Evolutionary conservation across 306 rosid species (phyloP).

Genomic region (Vachellia pachyceras): DNA sequence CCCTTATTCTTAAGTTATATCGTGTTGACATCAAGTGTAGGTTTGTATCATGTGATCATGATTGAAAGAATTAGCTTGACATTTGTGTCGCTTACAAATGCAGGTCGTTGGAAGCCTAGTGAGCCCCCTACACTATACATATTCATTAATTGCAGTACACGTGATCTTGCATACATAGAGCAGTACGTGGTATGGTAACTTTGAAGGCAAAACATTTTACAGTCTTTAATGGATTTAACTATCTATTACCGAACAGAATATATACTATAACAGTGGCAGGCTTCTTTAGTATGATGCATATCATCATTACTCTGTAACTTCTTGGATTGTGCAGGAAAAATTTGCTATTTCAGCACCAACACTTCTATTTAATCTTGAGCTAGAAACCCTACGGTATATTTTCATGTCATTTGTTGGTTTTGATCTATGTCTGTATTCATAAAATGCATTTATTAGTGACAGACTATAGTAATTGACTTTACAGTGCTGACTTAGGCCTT

Average conservation of each 20-base stretch:
- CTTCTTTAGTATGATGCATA: constrained; percentile 35
- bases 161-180: constrained; percentile 89
- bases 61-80: constrained; percentile 2
- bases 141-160: constrained; percentile 88
- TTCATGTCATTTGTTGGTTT: constrained; percentile 25
- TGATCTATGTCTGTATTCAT: constrained; percentile 30
- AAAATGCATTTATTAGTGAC: constrained; percentile 34
- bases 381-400: constrained; percentile 85
- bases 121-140: constrained; percentile 87
- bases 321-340: constrained; percentile 71
- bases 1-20: constrained; percentile 32
- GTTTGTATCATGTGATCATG: constrained; percentile 19
- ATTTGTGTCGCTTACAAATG: constrained; percentile 45
- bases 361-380: constrained; percentile 90
- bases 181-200: constrained; percentile 89
- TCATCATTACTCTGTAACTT: constrained; percentile 40
- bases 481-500: constrained; percentile 98
- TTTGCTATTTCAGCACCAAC: constrained; percentile 81
- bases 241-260: constrained; percentile 4
- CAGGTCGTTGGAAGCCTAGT: constrained; percentile 88
- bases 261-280: constrained; percentile 20
- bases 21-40: constrained; percentile 27
- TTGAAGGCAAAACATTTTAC: constrained; percentile 21
- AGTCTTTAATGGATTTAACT: constrained; percentile 26
- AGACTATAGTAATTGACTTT: constrained; percentile 49